Percentiles rank a stretch among this genome's conserved stretches.
These are phyloP conservation scores for Helianthus tuberosus DNA, from an alignment of 129 eudicot species.

Conservation along the genomic window DNA sequence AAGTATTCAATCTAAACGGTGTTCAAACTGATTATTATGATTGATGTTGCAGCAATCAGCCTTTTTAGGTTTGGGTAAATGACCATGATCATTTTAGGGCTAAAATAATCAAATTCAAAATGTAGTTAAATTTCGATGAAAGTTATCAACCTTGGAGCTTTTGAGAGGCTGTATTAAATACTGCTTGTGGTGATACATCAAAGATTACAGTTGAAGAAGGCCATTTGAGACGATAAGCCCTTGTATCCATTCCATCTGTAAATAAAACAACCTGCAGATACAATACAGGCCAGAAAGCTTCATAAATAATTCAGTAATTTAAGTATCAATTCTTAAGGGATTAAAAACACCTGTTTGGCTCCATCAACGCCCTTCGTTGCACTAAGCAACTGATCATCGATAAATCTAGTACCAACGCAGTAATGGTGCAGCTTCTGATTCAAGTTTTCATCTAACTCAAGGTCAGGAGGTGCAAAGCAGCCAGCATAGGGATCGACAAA, in stretches of 20 bases:
- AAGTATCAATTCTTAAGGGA: not conserved
- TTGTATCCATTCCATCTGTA: constrained; percentile 97
- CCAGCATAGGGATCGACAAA: constrained; percentile 76
- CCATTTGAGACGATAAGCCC: constrained; percentile 89
- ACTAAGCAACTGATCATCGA: constrained; percentile 70
- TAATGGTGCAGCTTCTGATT: constrained; percentile 40
- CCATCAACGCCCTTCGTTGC: constrained; percentile 52
- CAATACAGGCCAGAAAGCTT: constrained; percentile 2
- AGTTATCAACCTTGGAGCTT: constrained; percentile 66
- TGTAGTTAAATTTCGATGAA: not conserved
- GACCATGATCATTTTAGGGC: not conserved
- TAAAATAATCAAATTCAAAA: not conserved
- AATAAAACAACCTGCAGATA: constrained; percentile 78
- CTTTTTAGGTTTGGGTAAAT: not conserved
- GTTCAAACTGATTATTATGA: not conserved
- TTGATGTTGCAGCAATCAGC: not conserved
- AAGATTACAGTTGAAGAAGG: constrained; percentile 70
- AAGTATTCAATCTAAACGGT: not conserved
- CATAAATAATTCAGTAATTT: not conserved
- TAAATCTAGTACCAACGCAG: constrained; percentile 75
- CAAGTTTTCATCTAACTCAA: constrained; percentile 19
- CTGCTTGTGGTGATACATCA: constrained; percentile 70
- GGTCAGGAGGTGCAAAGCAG: constrained; percentile 57
- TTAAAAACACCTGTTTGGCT: constrained; percentile 61
- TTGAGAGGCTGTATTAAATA: constrained; percentile 51